phyloP scores from a whole-genome alignment of 2,329 filamentous ascomycete species.

The Colletotrichum eleusines region DNA sequence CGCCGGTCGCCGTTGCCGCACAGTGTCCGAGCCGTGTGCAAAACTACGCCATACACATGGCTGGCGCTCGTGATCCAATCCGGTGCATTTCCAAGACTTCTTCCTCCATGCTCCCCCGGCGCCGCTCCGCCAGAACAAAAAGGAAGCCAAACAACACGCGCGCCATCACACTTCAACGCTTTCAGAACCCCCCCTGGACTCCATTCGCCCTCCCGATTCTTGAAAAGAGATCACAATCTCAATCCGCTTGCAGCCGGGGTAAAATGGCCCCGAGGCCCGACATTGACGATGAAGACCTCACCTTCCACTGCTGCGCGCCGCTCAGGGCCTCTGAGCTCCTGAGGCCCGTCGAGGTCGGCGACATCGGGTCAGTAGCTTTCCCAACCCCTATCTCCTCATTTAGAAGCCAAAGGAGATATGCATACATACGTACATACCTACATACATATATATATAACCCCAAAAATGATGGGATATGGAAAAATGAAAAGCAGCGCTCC shows the following conservation, averaged over 20 bases:
- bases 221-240: too few relatives aligned
- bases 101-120: too few relatives aligned
- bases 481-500: too few relatives aligned
- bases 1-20: slow-evolving; percentile 20
- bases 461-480: too few relatives aligned
- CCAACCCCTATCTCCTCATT: too few relatives aligned
- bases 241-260: not conserved
- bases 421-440: too few relatives aligned
- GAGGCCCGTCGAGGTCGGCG: slow-evolving; percentile 59
- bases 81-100: not conserved
- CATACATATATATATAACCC: too few relatives aligned
- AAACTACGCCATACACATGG: slow-evolving; percentile 14
- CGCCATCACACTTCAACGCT: not conserved
- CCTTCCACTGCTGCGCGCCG: slow-evolving; percentile 55
- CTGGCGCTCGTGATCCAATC: slow-evolving; percentile 28
- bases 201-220: not conserved
- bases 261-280: slow-evolving; percentile 20
- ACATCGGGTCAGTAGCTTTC: slow-evolving; percentile 51
- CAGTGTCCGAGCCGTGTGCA: slow-evolving; percentile 11
- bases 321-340: slow-evolving; percentile 51
- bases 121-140: not conserved
- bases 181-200: not conserved
- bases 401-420: not conserved
- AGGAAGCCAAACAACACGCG: not conserved
- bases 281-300: slow-evolving; percentile 54